Percentiles rank a stretch among this genome's conserved stretches.
These are phyloP conservation scores for Brassica rapa DNA, from an alignment of 345 rosid genomes.

Conservation along the genomic window DNA sequence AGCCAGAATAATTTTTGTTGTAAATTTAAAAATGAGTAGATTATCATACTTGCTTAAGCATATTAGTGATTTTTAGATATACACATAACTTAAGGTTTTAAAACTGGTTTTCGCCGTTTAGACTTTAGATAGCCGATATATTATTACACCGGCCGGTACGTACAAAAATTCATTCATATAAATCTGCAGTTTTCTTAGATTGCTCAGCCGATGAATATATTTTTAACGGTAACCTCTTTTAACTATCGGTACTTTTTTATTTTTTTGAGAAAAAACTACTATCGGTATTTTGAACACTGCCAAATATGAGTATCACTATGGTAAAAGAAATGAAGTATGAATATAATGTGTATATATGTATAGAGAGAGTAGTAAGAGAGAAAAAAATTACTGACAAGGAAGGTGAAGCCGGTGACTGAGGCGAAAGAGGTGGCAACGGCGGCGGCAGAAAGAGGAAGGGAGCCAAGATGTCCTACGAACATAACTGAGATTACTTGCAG, in stretches of 20 bases:
- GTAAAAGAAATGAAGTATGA: background rate
- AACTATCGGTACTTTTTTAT: background rate
- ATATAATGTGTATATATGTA: background rate
- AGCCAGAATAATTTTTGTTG: background rate
- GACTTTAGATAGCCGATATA: background rate
- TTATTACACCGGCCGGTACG: background rate
- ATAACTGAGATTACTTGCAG: slow-evolving; percentile 47
- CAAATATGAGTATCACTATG: background rate
- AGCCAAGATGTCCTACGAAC: slow-evolving; percentile 70
- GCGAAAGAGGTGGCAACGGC: slow-evolving; percentile 55
- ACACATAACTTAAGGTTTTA: background rate
- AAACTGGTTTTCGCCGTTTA: background rate
- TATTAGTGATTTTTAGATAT: background rate
- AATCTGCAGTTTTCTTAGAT: background rate
- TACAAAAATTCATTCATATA: background rate
- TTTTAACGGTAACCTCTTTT: background rate
- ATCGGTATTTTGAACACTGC: background rate
- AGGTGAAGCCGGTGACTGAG: slow-evolving; percentile 51
- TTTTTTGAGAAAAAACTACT: no score
- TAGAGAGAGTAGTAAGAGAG: background rate
- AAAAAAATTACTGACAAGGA: slow-evolving; percentile 38
- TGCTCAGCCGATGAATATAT: background rate
- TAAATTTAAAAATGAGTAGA: background rate
- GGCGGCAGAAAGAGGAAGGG: slow-evolving; percentile 54
- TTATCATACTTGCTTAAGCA: background rate